A percentile compares a stretch with the other conserved stretches of the same genome.
These are phyloP conservation scores for Strobilomyces echinocephalus DNA, from an alignment of 768 basidiomycete genomes.

Conservation along the genomic window DNA sequence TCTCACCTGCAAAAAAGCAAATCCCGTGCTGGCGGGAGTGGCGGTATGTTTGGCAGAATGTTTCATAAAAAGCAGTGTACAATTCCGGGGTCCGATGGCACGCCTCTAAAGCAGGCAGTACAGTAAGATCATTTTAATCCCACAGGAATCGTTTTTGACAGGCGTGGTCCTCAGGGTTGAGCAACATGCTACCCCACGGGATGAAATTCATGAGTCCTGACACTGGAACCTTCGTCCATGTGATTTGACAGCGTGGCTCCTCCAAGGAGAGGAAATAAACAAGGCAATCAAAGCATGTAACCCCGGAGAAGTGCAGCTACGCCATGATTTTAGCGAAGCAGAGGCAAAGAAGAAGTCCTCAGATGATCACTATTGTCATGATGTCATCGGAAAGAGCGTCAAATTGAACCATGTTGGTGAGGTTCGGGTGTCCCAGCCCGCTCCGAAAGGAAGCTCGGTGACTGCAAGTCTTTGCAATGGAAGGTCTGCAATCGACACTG, in stretches of 20 bases:
- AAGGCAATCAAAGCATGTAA: neutral
- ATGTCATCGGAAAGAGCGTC: neutral
- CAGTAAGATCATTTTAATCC: neutral
- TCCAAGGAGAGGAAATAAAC: neutral
- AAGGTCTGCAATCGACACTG: neutral
- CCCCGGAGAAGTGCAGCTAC: neutral
- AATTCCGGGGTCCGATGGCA: too few species aligned
- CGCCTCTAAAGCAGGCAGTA: neutral
- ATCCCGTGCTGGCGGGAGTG: too few species aligned
- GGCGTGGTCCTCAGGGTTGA: neutral
- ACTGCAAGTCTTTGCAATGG: neutral
- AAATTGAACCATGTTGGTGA: neutral
- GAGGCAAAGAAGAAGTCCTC: neutral
- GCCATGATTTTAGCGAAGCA: neutral
- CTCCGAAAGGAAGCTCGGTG: neutral
- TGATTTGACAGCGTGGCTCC: neutral
- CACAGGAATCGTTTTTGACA: neutral
- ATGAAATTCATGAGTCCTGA: conserved; percentile 29
- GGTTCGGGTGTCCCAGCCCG: neutral
- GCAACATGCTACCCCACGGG: conserved; percentile 42
- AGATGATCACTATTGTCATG: neutral
- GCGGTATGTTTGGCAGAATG: too few species aligned
- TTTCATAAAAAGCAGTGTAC: too few species aligned
- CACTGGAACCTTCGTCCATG: neutral
- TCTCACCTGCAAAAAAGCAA: too few species aligned